Evolutionary conservation across 2,329 filamentous ascomycete species (phyloP).

Genomic region (Fusarium sp.): DNA sequence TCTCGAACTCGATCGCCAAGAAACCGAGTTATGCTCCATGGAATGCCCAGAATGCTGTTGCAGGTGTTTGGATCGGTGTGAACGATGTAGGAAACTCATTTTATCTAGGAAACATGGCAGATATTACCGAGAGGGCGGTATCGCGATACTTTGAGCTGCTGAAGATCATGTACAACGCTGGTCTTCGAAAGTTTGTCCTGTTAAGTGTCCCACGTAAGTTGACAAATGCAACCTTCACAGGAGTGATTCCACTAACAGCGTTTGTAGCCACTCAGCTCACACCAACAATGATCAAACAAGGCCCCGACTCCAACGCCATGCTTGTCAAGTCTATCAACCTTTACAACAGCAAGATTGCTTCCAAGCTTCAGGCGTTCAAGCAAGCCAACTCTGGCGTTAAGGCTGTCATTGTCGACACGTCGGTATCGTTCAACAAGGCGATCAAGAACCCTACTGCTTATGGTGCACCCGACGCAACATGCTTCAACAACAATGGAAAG

Average conservation of each 20-base stretch:
- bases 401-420: constrained; percentile 55
- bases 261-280: constrained; percentile 55
- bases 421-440: constrained; percentile 55
- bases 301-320: constrained; percentile 39
- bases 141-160: constrained; percentile 56
- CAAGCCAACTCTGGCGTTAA: constrained; percentile 50
- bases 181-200: constrained; percentile 68
- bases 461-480: constrained; percentile 57
- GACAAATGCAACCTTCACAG: too few species aligned
- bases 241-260: not conserved
- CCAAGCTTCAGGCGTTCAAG: constrained; percentile 49
- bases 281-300: constrained; percentile 49
- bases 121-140: constrained; percentile 56
- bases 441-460: constrained; percentile 56
- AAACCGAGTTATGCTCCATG: constrained; percentile 53
- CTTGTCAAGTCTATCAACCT: constrained; percentile 52
- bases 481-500: constrained; percentile 55
- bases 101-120: constrained; percentile 46
- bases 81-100: constrained; percentile 67
- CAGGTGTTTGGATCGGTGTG: constrained; percentile 65
- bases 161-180: constrained; percentile 61
- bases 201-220: constrained; percentile 65
- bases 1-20: constrained; percentile 49
- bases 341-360: constrained; percentile 53
- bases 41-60: constrained; percentile 56